Evolutionary conservation across 306 rosid species (phyloP).

Genomic region (Purshia tridentata): DNA sequence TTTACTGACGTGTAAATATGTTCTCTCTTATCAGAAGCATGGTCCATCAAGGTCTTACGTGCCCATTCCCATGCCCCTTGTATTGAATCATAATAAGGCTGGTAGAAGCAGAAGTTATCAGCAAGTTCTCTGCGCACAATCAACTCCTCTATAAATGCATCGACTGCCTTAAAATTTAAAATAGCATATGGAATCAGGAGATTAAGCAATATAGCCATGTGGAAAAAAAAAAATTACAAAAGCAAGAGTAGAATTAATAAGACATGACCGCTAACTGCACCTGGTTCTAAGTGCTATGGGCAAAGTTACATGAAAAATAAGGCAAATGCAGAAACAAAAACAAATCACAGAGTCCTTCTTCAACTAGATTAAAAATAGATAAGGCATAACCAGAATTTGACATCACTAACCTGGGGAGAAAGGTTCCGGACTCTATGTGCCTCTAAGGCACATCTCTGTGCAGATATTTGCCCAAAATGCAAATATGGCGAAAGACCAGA

Average conservation of each 20-base stretch:
- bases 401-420: conserved; percentile 57
- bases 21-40: conserved; percentile 75
- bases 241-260: not conserved
- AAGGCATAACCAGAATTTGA: not conserved
- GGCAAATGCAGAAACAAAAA: not conserved
- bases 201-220: not conserved
- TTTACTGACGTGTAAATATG: conserved; percentile 67
- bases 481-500: conserved; percentile 92
- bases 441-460: conserved; percentile 94
- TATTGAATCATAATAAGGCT: conserved; percentile 81
- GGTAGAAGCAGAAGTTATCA: conserved; percentile 86
- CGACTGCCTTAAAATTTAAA: conserved; percentile 70
- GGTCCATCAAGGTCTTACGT: conserved; percentile 77
- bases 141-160: conserved; percentile 83
- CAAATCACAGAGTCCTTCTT: not conserved
- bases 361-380: not conserved
- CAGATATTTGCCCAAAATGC: conserved; percentile 92
- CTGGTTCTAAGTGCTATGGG: not conserved
- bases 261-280: not conserved
- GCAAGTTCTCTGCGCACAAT: conserved; percentile 88
- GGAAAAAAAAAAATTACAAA: conserved; percentile 3
- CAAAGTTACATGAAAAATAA: not conserved
- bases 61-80: conserved; percentile 99
- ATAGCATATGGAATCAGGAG: conserved; percentile 23
- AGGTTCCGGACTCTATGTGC: conserved; percentile 51